Conservation (phyloP, 2,329 filamentous ascomycete genomes). For the Trichoderma arundinaceum region DNA sequence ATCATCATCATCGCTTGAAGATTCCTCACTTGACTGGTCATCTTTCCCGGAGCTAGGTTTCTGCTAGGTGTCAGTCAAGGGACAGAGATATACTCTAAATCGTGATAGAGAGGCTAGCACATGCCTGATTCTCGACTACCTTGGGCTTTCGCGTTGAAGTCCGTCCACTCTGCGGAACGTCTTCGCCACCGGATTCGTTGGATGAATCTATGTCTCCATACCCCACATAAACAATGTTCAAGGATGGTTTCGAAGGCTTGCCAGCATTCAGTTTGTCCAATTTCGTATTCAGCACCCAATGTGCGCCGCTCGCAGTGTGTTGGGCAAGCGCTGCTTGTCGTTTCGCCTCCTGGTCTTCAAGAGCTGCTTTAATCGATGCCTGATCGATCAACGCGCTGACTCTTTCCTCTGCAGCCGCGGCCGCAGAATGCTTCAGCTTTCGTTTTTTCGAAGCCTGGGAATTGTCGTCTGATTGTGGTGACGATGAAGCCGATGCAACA, state of each 20-base stretch:
- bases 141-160: conserved; percentile 39
- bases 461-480: conserved; percentile 52
- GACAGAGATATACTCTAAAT: not conserved
- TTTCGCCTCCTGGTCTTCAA: conserved; percentile 70
- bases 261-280: conserved; percentile 37
- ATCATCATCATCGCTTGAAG: conserved; percentile 38
- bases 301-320: conserved; percentile 71
- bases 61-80: conserved; percentile 22
- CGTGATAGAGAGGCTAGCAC: not conserved
- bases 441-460: conserved; percentile 66
- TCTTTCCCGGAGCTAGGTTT: conserved; percentile 29
- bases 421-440: conserved; percentile 51
- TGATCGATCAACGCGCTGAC: conserved; percentile 56
- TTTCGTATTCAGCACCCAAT: conserved; percentile 71
- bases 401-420: conserved; percentile 44
- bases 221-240: conserved; percentile 65
- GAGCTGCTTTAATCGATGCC: conserved; percentile 65
- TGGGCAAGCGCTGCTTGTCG: conserved; percentile 65
- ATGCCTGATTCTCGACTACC: conserved; percentile 10
- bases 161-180: conserved; percentile 43
- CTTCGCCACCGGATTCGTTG: conserved; percentile 47
- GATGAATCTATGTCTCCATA: conserved; percentile 57
- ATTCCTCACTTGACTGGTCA: conserved; percentile 40
- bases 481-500: conserved; percentile 61
- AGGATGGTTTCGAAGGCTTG: conserved; percentile 45